Conservation (phyloP, 164 flowering plant species). For the Dillenia turbinata region DNA sequence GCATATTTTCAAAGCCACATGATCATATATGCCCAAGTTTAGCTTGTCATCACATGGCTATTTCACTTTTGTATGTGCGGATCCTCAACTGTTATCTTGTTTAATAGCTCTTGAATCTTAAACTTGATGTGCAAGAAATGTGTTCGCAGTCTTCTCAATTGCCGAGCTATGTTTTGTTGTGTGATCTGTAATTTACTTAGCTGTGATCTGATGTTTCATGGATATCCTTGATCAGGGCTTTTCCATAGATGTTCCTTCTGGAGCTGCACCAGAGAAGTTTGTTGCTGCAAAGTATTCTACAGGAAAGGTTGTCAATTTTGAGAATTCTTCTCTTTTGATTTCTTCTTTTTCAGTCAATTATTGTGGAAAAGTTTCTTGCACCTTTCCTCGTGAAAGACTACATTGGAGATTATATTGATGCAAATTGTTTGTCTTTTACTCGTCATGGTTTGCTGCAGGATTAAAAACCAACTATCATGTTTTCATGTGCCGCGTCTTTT, state of each 20-base stretch:
- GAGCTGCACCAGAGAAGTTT: constrained; percentile 65
- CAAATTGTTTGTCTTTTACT: constrained; percentile 23
- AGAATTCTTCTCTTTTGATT: constrained; percentile 4
- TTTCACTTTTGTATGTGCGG: too few relatives aligned
- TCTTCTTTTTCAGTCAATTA: constrained; percentile 7
- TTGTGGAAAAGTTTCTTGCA: constrained; percentile 5
- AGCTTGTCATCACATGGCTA: too few relatives aligned
- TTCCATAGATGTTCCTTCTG: constrained; percentile 41
- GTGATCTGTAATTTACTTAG: too few relatives aligned
- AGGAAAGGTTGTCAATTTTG: constrained; percentile 52
- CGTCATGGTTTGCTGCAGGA: constrained; percentile 72
- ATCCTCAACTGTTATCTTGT: neutral
- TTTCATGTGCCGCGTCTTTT: constrained; percentile 45
- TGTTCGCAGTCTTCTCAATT: too few relatives aligned
- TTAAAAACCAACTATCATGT: constrained; percentile 49
- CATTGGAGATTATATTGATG: constrained; percentile 5
- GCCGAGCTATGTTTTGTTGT: too few relatives aligned
- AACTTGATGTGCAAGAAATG: neutral
- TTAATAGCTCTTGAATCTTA: neutral
- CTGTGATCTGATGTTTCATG: neutral
- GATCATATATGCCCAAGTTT: too few relatives aligned
- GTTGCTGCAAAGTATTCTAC: constrained; percentile 84
- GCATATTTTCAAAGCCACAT: too few relatives aligned
- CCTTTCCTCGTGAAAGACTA: constrained; percentile 5
- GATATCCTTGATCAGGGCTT: constrained; percentile 60